These are phyloP conservation scores for Aspergillus bombycis DNA, from an alignment of 2,329 filamentous ascomycete genomes.

Conservation along the genomic window DNA sequence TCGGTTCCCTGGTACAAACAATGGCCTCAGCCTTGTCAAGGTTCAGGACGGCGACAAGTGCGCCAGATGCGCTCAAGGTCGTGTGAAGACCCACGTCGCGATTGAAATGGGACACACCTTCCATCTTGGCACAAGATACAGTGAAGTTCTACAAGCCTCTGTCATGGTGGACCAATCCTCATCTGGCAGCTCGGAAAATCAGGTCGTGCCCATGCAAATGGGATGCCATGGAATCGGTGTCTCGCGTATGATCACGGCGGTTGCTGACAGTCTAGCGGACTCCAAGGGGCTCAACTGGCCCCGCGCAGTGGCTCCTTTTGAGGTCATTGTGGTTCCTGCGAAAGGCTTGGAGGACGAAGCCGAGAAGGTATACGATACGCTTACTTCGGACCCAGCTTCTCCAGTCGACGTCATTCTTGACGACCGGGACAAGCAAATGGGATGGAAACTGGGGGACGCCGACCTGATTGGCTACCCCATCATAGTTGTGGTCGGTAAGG, in stretches of 20 bases:
- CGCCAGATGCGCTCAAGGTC: slow-evolving; percentile 67
- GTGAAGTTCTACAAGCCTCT: slow-evolving; percentile 68
- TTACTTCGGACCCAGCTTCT: slow-evolving; percentile 42
- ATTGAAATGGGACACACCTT: slow-evolving; percentile 96
- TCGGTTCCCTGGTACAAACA: slow-evolving; percentile 43
- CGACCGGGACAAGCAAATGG: slow-evolving; percentile 68
- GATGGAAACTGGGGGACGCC: slow-evolving; percentile 89
- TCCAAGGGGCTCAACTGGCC: slow-evolving; percentile 84
- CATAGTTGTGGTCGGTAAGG: slow-evolving; percentile 74
- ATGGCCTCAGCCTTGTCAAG: slow-evolving; percentile 65
- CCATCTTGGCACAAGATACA: slow-evolving; percentile 88
- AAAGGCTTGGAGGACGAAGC: slow-evolving; percentile 53
- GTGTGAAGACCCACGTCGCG: slow-evolving; percentile 68
- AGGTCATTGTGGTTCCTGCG: slow-evolving; percentile 68
- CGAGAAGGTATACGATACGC: slow-evolving; percentile 64
- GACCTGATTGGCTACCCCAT: slow-evolving; percentile 88
- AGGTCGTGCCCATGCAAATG: slow-evolving; percentile 74
- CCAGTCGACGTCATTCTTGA: slow-evolving; percentile 71
- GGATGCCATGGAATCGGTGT: slow-evolving; percentile 96
- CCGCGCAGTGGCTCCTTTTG: slow-evolving; percentile 79
- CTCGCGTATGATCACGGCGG: slow-evolving; percentile 83
- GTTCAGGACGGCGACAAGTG: slow-evolving; percentile 72
- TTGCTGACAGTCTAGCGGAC: slow-evolving; percentile 76
- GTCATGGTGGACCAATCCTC: slow-evolving; percentile 52
- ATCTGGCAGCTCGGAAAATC: slow-evolving; percentile 27